Evolutionary conservation across 495 filamentous ascomycete genomes (phyloP).

Genomic region (Hyaloscypha variabilis): DNA sequence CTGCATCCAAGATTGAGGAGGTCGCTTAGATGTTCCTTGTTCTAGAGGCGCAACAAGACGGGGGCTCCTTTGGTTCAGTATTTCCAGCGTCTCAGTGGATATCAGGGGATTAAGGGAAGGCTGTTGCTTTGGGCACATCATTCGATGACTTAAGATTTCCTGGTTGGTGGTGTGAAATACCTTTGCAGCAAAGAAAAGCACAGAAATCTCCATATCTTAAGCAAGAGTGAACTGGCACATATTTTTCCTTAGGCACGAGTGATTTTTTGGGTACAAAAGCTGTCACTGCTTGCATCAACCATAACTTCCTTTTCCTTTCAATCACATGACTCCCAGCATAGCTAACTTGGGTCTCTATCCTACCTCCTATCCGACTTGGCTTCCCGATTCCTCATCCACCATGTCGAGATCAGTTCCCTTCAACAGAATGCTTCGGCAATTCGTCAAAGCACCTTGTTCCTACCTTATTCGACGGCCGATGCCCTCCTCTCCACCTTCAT

Average conservation of each 20-base stretch:
- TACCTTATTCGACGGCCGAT: too few species aligned
- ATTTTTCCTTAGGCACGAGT: not conserved
- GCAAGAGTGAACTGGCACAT: too few species aligned
- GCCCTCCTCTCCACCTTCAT: too few species aligned
- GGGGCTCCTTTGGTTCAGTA: slow-evolving; percentile 7
- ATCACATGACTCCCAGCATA: too few species aligned
- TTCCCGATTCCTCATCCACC: not conserved
- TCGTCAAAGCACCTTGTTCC: too few species aligned
- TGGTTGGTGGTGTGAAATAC: slow-evolving; percentile 10
- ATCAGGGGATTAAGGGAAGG: slow-evolving; percentile 3
- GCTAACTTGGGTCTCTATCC: too few species aligned
- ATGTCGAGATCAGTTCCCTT: too few species aligned
- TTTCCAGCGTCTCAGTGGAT: slow-evolving; percentile 18
- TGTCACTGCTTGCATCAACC: not conserved
- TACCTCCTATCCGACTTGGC: not conserved
- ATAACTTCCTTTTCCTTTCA: too few species aligned
- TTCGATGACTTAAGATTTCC: slow-evolving; percentile 8
- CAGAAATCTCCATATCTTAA: slow-evolving; percentile 2
- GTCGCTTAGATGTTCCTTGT: slow-evolving; percentile 22
- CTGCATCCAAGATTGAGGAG: slow-evolving; percentile 32
- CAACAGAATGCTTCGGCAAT: too few species aligned
- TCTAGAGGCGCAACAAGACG: slow-evolving; percentile 9
- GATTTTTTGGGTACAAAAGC: not conserved
- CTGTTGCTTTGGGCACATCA: slow-evolving; percentile 21
- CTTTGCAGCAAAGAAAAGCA: slow-evolving; percentile 12